Conservation (phyloP, 345 rosid genomes). For the Laguncularia racemosa region DNA sequence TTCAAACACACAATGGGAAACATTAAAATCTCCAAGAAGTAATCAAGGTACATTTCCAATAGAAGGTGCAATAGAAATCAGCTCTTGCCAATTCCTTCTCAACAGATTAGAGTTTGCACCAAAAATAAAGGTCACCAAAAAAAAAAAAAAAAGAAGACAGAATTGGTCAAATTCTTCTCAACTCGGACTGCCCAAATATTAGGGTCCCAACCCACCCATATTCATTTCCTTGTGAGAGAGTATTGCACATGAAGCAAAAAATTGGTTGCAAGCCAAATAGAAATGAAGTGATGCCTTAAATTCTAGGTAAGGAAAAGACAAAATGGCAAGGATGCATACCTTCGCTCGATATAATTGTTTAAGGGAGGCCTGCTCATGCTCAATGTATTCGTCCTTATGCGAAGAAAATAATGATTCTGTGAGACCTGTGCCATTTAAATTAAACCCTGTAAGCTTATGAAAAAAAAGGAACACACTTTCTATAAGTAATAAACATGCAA, state of each 20-base stretch:
- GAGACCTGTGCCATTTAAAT: conserved; percentile 50
- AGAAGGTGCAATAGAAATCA: too few species aligned
- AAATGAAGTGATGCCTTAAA: background rate
- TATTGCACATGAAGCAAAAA: conserved; percentile 15
- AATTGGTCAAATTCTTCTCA: too few species aligned
- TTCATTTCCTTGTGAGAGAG: too few species aligned
- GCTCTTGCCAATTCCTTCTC: too few species aligned
- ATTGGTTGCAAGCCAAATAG: conserved; percentile 8
- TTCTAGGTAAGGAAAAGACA: conserved; percentile 1
- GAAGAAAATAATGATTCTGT: conserved; percentile 87
- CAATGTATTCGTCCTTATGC: conserved; percentile 96
- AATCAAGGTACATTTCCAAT: too few species aligned
- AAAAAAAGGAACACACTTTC: background rate
- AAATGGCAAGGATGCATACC: conserved; percentile 29
- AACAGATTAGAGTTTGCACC: too few species aligned
- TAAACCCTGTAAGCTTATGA: background rate
- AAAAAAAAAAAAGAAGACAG: too few species aligned
- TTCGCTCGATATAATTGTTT: conserved; percentile 80
- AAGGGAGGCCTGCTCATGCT: conserved; percentile 89
- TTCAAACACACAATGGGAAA: too few species aligned
- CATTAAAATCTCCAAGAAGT: too few species aligned
- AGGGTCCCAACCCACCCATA: too few species aligned
- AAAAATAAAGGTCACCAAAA: too few species aligned
- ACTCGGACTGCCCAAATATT: too few species aligned
- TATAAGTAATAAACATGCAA: background rate